phyloP scores from a whole-genome alignment of 192 early-diverging fungal genomes.

The Haplosporangium gracile region DNA sequence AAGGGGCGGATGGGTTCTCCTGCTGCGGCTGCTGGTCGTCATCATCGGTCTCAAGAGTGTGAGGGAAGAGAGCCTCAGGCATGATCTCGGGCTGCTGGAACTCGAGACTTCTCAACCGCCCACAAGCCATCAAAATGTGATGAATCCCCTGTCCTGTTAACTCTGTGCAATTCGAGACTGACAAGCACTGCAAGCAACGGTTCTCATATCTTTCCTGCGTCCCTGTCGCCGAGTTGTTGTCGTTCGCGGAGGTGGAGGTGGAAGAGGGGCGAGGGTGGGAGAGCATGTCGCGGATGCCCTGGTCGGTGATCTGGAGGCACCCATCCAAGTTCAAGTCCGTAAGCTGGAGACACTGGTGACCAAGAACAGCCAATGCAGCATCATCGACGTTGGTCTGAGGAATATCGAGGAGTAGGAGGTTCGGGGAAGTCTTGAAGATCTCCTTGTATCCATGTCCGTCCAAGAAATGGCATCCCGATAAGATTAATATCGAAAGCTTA shows the following conservation, averaged over 20 bases:
- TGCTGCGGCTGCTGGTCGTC: background rate
- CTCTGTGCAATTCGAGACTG: conserved; percentile 36
- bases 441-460: conserved; percentile 53
- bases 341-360: conserved; percentile 17
- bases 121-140: conserved; percentile 44
- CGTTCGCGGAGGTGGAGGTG: background rate
- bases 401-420: conserved; percentile 20
- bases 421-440: conserved; percentile 31
- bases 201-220: conserved; percentile 24
- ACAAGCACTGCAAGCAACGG: conserved; percentile 19
- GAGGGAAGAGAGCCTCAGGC: conserved; percentile 49
- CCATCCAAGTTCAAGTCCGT: conserved; percentile 31
- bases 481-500: conserved; percentile 5
- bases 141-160: conserved; percentile 47
- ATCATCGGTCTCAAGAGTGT: conserved; percentile 31
- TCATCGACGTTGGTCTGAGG: conserved; percentile 42
- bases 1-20: background rate
- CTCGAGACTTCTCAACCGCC: conserved; percentile 31
- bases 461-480: conserved; percentile 41
- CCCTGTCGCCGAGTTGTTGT: background rate
- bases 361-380: conserved; percentile 21
- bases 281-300: conserved; percentile 42
- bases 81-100: conserved; percentile 52
- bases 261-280: conserved; percentile 17
- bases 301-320: conserved; percentile 48